Evolutionary conservation across 495 filamentous ascomycete genomes (phyloP), one percentile per base, ranked within the genome.

Genomic region (Aspergillus homomorphus): DNA sequence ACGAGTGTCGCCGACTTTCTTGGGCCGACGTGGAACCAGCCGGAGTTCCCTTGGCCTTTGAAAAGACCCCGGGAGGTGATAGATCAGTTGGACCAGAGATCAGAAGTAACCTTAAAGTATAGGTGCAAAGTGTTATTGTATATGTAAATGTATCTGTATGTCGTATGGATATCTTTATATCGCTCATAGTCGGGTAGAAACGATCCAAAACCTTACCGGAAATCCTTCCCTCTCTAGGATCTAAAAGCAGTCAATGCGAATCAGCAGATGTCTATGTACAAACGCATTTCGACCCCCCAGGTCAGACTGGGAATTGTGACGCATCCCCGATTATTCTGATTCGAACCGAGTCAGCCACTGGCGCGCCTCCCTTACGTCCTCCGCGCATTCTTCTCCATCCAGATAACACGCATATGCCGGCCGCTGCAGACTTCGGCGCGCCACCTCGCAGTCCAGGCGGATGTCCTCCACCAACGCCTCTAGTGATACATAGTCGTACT

Each of bases 401-500:
- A 74, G 72, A 66, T 79, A 85, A 52, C 73, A 71, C 58, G 62
- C 72, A 83, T 94, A 98, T 21, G 71, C 83, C 30, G 79, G 73
- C 57, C 94, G 76, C 63, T 72, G 78, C 67, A 98, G 73, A 79
- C 90, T 94, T 65, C 76, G 72, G 57, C 80, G 75, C 20, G 91
- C 88, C 52, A 98, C 92, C 67, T 89, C 85, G 66, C 93, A 92
- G 74, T 98, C 94, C 53, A 87, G 75, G 57, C 82, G 79, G 62
- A 98, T 98, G 74, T 98, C 94, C 63, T 87, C 82, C 41, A 97
- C 84, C 70, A 98, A 70, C 23, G 85, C 86, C 54, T 98, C 92
- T 65, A 89, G 76, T 50, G 82, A 85, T 28, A 86, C 82, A 74
- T 98, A 98, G 71, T 98, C 91, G 65, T 82, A 86, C 68, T 98